phyloP scores from a whole-genome alignment of 2,329 filamentous ascomycete genomes.

The Aspergillus costaricaensis region DNA sequence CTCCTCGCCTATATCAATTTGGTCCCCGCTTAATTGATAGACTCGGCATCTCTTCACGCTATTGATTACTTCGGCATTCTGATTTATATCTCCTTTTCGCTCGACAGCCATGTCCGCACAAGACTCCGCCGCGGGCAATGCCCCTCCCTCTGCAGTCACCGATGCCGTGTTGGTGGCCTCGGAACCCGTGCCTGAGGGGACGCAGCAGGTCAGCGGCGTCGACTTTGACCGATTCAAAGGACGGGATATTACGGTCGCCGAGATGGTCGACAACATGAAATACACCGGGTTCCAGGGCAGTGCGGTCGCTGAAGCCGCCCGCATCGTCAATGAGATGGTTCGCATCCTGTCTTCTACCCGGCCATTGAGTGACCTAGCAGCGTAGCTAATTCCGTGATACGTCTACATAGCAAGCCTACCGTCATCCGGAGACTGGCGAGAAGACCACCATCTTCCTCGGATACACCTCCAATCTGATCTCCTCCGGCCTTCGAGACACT shows the following conservation, averaged over 20 bases:
- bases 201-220: slow-evolving; percentile 82
- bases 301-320: slow-evolving; percentile 80
- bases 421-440: slow-evolving; percentile 74
- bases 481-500: slow-evolving; percentile 87
- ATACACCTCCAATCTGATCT: slow-evolving; percentile 97
- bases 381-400: slow-evolving; percentile 2
- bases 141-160: slow-evolving; percentile 63
- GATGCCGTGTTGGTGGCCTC: slow-evolving; percentile 85
- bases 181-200: slow-evolving; percentile 67
- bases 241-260: slow-evolving; percentile 77
- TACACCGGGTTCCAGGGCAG: slow-evolving; percentile 84
- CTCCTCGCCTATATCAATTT: too few species aligned
- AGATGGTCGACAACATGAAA: slow-evolving; percentile 78
- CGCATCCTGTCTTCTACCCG: background rate
- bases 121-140: slow-evolving; percentile 23
- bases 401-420: slow-evolving; percentile 68
- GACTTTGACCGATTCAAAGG: slow-evolving; percentile 81
- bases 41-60: background rate
- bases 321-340: slow-evolving; percentile 96
- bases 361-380: background rate
- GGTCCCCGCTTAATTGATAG: background rate
- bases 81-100: background rate
- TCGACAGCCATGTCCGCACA: slow-evolving; percentile 13
- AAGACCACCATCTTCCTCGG: slow-evolving; percentile 93
- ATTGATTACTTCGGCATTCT: background rate